These are phyloP conservation scores for Diplodia mutila DNA, from an alignment of 2,329 filamentous ascomycete species.

Conservation along the genomic window DNA sequence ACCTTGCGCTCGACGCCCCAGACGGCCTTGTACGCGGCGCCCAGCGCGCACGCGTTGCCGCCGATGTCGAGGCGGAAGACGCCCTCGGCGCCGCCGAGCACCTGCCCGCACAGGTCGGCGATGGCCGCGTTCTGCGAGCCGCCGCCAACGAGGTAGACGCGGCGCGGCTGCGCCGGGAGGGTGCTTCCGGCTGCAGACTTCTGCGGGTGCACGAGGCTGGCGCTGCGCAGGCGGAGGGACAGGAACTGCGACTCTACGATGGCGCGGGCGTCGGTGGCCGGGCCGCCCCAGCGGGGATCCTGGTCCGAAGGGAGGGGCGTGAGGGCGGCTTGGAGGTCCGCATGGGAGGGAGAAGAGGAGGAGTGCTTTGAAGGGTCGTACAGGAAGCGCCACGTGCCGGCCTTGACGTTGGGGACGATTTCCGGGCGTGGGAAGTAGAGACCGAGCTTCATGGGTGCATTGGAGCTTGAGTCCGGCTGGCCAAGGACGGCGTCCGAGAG, in stretches of 20 bases:
- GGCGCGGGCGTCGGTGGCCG: constrained; percentile 72
- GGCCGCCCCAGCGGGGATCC: constrained; percentile 57
- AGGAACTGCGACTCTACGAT: constrained; percentile 97
- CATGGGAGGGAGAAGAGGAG: constrained; percentile 29
- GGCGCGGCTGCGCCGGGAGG: constrained; percentile 80
- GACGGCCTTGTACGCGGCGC: constrained; percentile 92
- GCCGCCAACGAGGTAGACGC: constrained; percentile 93
- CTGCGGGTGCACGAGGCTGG: constrained; percentile 65
- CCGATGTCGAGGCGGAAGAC: constrained; percentile 94
- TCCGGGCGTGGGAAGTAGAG: constrained; percentile 96
- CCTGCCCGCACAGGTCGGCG: constrained; percentile 79
- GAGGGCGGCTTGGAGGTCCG: constrained; percentile 41
- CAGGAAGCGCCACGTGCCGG: constrained; percentile 85
- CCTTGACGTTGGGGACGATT: constrained; percentile 87
- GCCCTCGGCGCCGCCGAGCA: constrained; percentile 85
- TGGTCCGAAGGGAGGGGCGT: constrained; percentile 51
- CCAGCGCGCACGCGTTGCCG: constrained; percentile 91
- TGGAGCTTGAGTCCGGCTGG: constrained; percentile 49
- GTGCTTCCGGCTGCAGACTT: constrained; percentile 48
- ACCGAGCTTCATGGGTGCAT: constrained; percentile 75
- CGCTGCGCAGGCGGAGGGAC: constrained; percentile 83
- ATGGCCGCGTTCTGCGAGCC: constrained; percentile 90
- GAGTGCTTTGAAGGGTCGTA: constrained; percentile 49
- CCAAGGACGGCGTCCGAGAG: constrained; percentile 71
- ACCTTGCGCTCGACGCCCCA: constrained; percentile 77